phyloP scores from a whole-genome alignment of 176 grass and related monocot species.

The Ananas comosus region DNA sequence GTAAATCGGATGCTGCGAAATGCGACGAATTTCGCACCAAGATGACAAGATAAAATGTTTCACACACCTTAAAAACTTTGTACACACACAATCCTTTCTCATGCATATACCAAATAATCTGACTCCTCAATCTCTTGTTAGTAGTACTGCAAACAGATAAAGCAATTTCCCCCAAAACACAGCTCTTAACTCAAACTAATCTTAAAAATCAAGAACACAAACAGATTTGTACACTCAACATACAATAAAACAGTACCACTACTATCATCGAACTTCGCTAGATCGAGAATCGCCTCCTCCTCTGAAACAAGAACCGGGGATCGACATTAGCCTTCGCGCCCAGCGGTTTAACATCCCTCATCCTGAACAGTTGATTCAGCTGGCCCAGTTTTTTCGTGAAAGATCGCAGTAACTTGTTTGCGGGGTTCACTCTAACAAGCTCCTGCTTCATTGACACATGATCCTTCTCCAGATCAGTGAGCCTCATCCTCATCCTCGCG shows the following conservation, averaged over 20 bases:
- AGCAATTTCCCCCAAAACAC: too few species aligned
- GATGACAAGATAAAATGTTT: too few species aligned
- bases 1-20: too few species aligned
- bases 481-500: conserved; percentile 81
- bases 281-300: conserved; percentile 30
- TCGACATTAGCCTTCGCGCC: conserved; percentile 19
- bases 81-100: too few species aligned
- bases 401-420: conserved; percentile 61
- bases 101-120: too few species aligned
- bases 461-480: conserved; percentile 95
- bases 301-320: conserved; percentile 27
- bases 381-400: conserved; percentile 65
- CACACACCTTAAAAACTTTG: too few species aligned
- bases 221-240: conserved; percentile 9
- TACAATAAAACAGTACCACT: conserved; percentile 1
- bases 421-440: conserved; percentile 60
- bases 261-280: conserved; percentile 13
- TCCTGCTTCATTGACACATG: conserved; percentile 90
- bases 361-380: conserved; percentile 29
- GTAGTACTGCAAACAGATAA: too few species aligned
- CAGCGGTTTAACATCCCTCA: conserved; percentile 28
- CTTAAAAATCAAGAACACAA: conserved; percentile 3
- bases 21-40: too few species aligned
- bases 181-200: conserved; percentile 1
- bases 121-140: too few species aligned